These are phyloP conservation scores for Neoboletus magnificus DNA, from an alignment of 768 basidiomycete genomes.

Conservation along the genomic window DNA sequence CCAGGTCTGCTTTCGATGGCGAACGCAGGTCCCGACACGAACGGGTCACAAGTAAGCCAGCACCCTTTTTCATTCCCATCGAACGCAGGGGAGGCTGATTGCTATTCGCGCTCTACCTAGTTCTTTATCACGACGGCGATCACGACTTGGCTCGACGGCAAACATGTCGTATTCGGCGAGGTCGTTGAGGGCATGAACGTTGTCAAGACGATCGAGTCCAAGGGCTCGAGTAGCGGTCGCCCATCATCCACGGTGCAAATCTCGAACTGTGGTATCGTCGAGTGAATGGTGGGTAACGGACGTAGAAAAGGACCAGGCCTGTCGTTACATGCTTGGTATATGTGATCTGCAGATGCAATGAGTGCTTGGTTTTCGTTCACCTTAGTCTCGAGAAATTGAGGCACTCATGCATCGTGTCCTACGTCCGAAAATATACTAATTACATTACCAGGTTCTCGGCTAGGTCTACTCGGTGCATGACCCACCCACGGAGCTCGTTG, in stretches of 20 bases:
- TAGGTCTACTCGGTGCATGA: no score
- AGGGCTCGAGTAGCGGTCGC: slow-evolving; percentile 26
- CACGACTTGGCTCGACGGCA: slow-evolving; percentile 57
- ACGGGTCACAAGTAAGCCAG: slow-evolving; percentile 65
- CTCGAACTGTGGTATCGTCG: slow-evolving; percentile 48
- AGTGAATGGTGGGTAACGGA: slow-evolving; percentile 11
- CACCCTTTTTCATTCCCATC: background rate
- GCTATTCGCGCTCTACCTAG: slow-evolving; percentile 24
- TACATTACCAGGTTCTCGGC: no score
- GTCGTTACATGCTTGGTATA: background rate
- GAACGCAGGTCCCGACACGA: slow-evolving; percentile 79
- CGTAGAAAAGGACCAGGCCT: background rate
- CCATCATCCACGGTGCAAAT: slow-evolving; percentile 48
- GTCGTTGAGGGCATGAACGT: slow-evolving; percentile 43
- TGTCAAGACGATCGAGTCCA: slow-evolving; percentile 39
- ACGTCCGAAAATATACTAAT: no score
- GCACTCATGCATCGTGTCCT: no score
- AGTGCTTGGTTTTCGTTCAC: background rate
- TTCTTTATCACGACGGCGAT: slow-evolving; percentile 77
- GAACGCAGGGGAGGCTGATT: background rate
- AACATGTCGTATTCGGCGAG: slow-evolving; percentile 48
- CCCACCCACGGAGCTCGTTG: no score
- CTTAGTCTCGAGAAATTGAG: background rate
- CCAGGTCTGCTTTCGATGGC: slow-evolving; percentile 81
- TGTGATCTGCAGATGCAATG: slow-evolving; percentile 5